Evolutionary conservation across 78 protist species (phyloP), one percentile per base, ranked within the genome.

Genomic region (Bodo saltans): DNA sequence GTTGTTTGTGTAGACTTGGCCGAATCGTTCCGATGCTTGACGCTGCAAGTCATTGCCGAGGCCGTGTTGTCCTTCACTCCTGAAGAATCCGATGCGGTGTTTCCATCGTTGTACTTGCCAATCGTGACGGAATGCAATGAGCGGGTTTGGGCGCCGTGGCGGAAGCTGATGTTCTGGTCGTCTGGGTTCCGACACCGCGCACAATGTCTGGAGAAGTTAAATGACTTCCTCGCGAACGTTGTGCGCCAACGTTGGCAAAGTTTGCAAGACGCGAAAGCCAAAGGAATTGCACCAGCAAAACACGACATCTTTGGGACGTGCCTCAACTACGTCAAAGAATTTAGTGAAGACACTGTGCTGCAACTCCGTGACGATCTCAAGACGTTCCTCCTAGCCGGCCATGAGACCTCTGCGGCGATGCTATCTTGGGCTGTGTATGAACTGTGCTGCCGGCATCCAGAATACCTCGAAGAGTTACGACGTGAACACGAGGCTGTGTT

Each of bases 321-420:
- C 42, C 17, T 78, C 32, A 41, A 60, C 42, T 23, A 53, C 32
- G 42, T 34, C 39, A 67, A 72, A 3, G n/a, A 47, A 17, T 47
- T 8, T 17, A 17, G 17, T 17, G 60, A 8, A 17, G n/a, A 47
- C n/a, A 17, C 8, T 17, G 84, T 68, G 2, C 74, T 27, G 74
- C 84, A 79, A 60, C 47, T 79, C 35, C 29, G 42, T 12, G 84
- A 79, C 30, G 84, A 79, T 35, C 8, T 79, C 73, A 79, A 79
- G 74, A 68, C 74, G 40, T 30, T 79, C 27, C 17, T 79, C 38
- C 72, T 79, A 25, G 84, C 84, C 35, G 84, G 84, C 34, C 84
- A 79, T 60, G 84, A 79, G 39, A 68, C 84, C 42, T 52, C 72
- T 26, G 84, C 74, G 8, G 28, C 52, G 39, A 25, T 79, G 42